These are phyloP conservation scores for Stephanodiscus minutulus DNA, from an alignment of 108 stramenopile genomes.

Conservation along the genomic window DNA sequence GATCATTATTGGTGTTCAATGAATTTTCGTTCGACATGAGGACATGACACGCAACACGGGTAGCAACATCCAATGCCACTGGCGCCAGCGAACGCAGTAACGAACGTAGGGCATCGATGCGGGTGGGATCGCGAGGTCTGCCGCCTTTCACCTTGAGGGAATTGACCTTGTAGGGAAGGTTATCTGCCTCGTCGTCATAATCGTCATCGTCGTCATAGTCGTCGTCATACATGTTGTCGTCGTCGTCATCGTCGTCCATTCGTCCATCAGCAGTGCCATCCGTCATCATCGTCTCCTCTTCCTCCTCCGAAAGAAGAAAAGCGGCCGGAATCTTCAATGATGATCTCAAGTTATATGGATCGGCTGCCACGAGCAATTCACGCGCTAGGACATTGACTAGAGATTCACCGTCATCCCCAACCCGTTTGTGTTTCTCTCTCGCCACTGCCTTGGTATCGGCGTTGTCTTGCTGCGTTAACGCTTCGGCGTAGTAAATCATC, in stretches of 20 bases:
- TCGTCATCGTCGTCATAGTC: slow-evolving; percentile 8
- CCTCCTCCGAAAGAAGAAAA: slow-evolving; percentile 23
- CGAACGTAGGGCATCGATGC: slow-evolving; percentile 70
- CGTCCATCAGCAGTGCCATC: background rate
- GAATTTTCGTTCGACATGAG: slow-evolving; percentile 17
- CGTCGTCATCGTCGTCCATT: slow-evolving; percentile 6
- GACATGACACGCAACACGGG: slow-evolving; percentile 49
- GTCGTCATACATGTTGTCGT: too few relatives aligned
- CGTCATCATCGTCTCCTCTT: background rate
- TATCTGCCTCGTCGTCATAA: slow-evolving; percentile 20
- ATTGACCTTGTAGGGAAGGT: slow-evolving; percentile 31
- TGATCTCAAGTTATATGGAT: slow-evolving; percentile 34
- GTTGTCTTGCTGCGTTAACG: slow-evolving; percentile 11
- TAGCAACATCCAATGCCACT: slow-evolving; percentile 74
- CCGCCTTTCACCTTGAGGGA: slow-evolving; percentile 33
- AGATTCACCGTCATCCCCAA: slow-evolving; percentile 31
- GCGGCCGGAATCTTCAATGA: slow-evolving; percentile 30
- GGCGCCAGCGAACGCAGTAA: slow-evolving; percentile 71
- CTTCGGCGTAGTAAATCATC: slow-evolving; percentile 30
- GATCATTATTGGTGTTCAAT: background rate
- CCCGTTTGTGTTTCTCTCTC: background rate
- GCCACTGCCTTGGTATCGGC: background rate
- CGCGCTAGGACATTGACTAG: slow-evolving; percentile 31
- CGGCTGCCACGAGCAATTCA: slow-evolving; percentile 28
- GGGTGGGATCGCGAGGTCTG: slow-evolving; percentile 34